Base-by-base conservation (phyloP, 495 filamentous ascomycete genomes). In the Hypomontagnella monticulosa region DNA sequence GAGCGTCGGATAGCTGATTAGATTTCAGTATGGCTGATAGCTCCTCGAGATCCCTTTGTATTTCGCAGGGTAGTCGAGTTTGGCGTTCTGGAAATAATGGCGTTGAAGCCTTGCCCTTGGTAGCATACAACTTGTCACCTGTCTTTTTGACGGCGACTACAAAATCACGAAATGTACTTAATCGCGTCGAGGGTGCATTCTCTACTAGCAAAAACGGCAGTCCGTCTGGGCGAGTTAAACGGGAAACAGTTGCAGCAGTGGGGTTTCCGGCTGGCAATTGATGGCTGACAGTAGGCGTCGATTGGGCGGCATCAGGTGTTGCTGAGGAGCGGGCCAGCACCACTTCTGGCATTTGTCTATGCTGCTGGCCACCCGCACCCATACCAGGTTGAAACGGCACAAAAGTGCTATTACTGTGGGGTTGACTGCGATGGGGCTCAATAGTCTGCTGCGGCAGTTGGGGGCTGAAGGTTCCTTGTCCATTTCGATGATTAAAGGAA, bases 31-130 rank as follows among this genome's bases (percentile, higher is more conserved):
- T 7, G 4, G 15, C 15, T 4, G 1, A 32, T 16, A 62, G 32
- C 0, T 18, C n/a, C 0, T 61, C 27, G 4, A 38, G 9, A 1
- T 68, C 58, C 4, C 6, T 49, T 8, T 50, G 58, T 8, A 68
- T 59, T 51, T 68, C 65, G 41, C 53, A 58, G 3, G 65, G 53
- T 8, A 68, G 48, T 40, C 65, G 58, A 14, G 2, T 5, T 12
- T 10, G 4, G 2, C 54, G 65, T 6, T 58, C 8, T 0, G 65
- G 65, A 1, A 63, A 12, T 32, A 63, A 9, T 0, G 1, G 36
- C 1, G 4, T 10, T 14, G 4, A 36, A 18, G 38, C 27, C 15
- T 49, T 15, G 27, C 27, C 34, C 38, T 66, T 49, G 5, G 42
- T 20, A 19, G 33, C 27, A 38, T 52, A 64, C 4, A 16, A 0